Percentiles rank a stretch among this genome's conserved stretches.
These are phyloP conservation scores for Puccinia coronata DNA, from an alignment of 1,284 basidiomycete genomes.

Conservation along the genomic window DNA sequence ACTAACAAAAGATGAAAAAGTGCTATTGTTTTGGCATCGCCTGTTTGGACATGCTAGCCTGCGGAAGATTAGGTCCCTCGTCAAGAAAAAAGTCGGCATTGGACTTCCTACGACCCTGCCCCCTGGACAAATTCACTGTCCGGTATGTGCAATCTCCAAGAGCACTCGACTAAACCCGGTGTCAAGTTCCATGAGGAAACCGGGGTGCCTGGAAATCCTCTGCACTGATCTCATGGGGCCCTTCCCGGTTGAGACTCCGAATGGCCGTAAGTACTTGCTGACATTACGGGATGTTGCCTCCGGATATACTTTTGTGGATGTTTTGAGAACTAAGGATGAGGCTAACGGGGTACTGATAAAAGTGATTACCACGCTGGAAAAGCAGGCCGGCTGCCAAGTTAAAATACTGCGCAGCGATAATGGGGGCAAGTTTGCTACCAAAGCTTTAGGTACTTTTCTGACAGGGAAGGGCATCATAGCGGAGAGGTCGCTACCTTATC, in stretches of 20 bases:
- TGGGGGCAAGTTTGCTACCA: background rate
- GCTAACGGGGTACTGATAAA: background rate
- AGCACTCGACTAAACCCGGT: background rate
- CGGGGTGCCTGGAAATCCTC: background rate
- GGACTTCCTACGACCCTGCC: background rate
- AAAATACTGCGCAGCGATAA: too few relatives aligned
- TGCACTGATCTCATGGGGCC: background rate
- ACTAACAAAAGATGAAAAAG: too few relatives aligned
- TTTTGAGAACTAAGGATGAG: background rate
- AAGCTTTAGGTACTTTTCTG: background rate
- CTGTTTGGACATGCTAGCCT: slow-evolving; percentile 3
- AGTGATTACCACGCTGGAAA: background rate
- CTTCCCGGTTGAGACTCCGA: background rate
- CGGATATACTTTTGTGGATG: background rate
- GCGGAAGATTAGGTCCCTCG: background rate
- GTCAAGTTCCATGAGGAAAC: background rate
- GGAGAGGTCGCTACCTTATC: background rate
- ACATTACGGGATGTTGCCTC: background rate
- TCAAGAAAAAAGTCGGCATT: background rate
- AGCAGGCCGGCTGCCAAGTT: too few relatives aligned
- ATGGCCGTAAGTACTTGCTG: background rate
- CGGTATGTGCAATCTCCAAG: background rate
- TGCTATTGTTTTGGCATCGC: too few relatives aligned
- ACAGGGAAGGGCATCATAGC: background rate
- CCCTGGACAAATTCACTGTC: too few relatives aligned